Evolutionary conservation across 2,329 filamentous ascomycete genomes (phyloP), one percentile per base, ranked within the genome.

Genomic region (Plenodomus tracheiphilus): DNA sequence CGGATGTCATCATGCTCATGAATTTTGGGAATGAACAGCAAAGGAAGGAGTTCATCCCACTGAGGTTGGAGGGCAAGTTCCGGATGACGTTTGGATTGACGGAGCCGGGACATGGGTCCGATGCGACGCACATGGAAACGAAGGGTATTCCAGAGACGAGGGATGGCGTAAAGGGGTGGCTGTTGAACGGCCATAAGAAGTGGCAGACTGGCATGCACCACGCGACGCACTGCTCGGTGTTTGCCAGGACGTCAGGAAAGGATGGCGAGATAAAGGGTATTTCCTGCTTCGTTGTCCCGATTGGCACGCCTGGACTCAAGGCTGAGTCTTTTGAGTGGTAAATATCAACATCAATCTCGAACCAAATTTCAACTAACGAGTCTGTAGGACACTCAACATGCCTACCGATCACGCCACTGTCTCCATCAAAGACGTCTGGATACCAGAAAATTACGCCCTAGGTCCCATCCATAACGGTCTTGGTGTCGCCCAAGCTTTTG

Each of bases 201-300:
- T 87, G 84, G 84, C 84, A 86, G 74, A 85, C 81, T 1, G 83
- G 83, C 2, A 83, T 84, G 68, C 83, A 86, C 59, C 72, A 73
- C 49, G 83, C 82, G 17, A 85, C 83, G 2, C 83, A 86, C 66
- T 82, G 82, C 61, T 78, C 85, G 22, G 71, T 85, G 34, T 86
- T 86, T 58, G 83, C 83, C 15, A 74, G 83, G 8, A 85, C 83
- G 0, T 75, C 75, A 13, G 81, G 81, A 2, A 72, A 75, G 41
- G 64, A 78, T 17, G 83, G 83, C 1, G 75, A 79, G 4, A 73
- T 79, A 0, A 75, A 72, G 46, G 84, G 84, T 0, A 85, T 86
- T 36, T 83, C 81, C 1, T 84, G 82, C 43, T 85, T 86, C 58
- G 74, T 85, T 21, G 79, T 85, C 1, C 82, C 83, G 2, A 68